Base-by-base conservation (phyloP, 495 filamentous ascomycete genomes). In the Articulospora tetracladia region DNA sequence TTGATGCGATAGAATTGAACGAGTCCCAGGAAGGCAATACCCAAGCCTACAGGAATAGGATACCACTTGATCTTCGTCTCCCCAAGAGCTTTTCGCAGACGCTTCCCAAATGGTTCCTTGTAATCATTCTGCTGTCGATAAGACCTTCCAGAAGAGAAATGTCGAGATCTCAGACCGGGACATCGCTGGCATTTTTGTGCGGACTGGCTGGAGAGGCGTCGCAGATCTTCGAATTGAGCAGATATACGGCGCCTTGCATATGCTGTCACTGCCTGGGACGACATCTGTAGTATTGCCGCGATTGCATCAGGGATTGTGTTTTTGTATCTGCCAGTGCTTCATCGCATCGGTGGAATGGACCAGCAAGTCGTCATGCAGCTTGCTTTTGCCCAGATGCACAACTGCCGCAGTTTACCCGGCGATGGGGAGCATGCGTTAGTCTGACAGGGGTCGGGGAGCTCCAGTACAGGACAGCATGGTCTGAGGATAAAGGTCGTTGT, bases 1-100 rank as follows among this genome's bases (percentile, higher is more conserved):
- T 78, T 81, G 57, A 86, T 75, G 70, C 87, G 89, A 74, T 96
- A 94, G 68, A 97, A 86, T 61, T 97, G 92, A 26, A 88, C 77
- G 17, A 91, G 73, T 3, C 93, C 95, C 12, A 98, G 77, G 49
- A 97, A 91, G 39, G 82, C 91, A 63, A 98, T 88, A 46, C 94
- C 94, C 4, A 98, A 78, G 10, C 87, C 91, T 34, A 96, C 83
- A 22, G 94, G 95, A 68, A 98, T 98, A n/a, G 90, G 90, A 74
- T 93, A 88, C 94, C 94, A 98, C 80, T 90, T 83, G 53, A 96
- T 82, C 66, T 87, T 94, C 27, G 90, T 95, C 60, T 87, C 77
- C 57, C 79, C 74, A 61, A 90, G 77, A 10, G 86, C 88, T 41
- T 82, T 78, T 51, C 82, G 83, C 61, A 85, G 76, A 44, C 84